phyloP scores from a whole-genome alignment of 1,284 basidiomycete species.

The Limonomyces culmigenus region DNA sequence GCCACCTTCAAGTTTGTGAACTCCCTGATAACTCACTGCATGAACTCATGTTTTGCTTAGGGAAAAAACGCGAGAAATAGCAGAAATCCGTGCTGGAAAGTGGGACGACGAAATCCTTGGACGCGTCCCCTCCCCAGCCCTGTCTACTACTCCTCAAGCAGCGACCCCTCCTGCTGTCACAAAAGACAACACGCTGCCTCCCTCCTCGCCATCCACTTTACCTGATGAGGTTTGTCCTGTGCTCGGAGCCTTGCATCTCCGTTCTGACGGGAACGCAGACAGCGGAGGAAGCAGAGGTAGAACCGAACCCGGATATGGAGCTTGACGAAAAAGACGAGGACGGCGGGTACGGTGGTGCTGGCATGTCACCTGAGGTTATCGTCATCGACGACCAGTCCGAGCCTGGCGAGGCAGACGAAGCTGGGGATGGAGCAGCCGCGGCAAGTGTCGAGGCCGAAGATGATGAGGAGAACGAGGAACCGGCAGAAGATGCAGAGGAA shows the following conservation, averaged over 20 bases:
- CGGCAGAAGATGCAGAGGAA: slow-evolving; percentile 7
- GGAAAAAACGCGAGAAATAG: slow-evolving; percentile 46
- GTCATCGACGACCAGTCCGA: too few species aligned
- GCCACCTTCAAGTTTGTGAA: slow-evolving; percentile 51
- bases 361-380: too few species aligned
- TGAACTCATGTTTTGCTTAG: slow-evolving; percentile 16
- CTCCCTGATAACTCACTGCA: not conserved
- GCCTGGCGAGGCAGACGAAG: slow-evolving; percentile 7
- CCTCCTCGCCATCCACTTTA: too few species aligned
- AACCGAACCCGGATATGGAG: slow-evolving; percentile 7
- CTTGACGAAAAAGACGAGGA: slow-evolving; percentile 5
- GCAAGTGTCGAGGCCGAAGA: not conserved
- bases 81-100: slow-evolving; percentile 53
- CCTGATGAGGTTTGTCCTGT: too few species aligned
- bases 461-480: slow-evolving; percentile 5
- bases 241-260: too few species aligned
- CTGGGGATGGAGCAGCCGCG: slow-evolving; percentile 4
- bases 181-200: too few species aligned
- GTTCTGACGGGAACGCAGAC: too few species aligned
- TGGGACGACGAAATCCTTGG: slow-evolving; percentile 37
- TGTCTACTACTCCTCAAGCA: too few species aligned
- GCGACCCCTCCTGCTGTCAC: too few species aligned
- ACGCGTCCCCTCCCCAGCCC: too few species aligned
- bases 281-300: too few species aligned
- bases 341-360: too few species aligned